Conservation (phyloP, 108 stramenopile species). For the Conticribra guillardii region DNA sequence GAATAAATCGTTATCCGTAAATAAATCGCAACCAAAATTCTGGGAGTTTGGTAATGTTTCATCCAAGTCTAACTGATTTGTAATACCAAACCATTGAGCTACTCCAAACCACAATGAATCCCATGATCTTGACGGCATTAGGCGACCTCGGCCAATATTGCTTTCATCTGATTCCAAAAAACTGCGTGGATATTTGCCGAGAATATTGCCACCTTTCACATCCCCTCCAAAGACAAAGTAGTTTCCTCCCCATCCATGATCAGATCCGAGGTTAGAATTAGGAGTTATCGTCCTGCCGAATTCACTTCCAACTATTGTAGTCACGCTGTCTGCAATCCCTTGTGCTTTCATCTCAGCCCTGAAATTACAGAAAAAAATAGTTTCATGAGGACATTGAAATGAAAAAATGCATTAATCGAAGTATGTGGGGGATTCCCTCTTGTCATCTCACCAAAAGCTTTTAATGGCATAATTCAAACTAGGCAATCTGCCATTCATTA, state of each 20-base stretch:
- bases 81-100: slow-evolving; percentile 61
- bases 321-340: slow-evolving; percentile 12
- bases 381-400: too few species aligned
- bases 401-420: too few species aligned
- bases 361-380: too few species aligned
- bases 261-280: slow-evolving; percentile 28
- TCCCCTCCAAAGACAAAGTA: slow-evolving; percentile 55
- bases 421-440: too few species aligned
- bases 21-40: slow-evolving; percentile 41
- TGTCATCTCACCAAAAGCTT: slow-evolving; percentile 49
- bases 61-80: slow-evolving; percentile 30
- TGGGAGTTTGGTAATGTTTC: slow-evolving; percentile 31
- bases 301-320: too few species aligned
- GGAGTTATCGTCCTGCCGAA: slow-evolving; percentile 53
- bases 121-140: slow-evolving; percentile 59
- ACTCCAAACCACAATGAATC: slow-evolving; percentile 58
- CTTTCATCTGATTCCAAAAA: slow-evolving; percentile 30
- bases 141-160: slow-evolving; percentile 57
- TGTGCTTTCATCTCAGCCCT: slow-evolving; percentile 45
- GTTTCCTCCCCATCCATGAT: slow-evolving; percentile 53
- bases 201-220: slow-evolving; percentile 51
- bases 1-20: slow-evolving; percentile 32
- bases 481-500: slow-evolving; percentile 25
- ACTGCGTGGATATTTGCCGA: slow-evolving; percentile 40
- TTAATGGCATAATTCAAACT: slow-evolving; percentile 28